Evolutionary conservation across 805 yeast species (phyloP).

Genomic region (Cyberlindnera galapagoensis): DNA sequence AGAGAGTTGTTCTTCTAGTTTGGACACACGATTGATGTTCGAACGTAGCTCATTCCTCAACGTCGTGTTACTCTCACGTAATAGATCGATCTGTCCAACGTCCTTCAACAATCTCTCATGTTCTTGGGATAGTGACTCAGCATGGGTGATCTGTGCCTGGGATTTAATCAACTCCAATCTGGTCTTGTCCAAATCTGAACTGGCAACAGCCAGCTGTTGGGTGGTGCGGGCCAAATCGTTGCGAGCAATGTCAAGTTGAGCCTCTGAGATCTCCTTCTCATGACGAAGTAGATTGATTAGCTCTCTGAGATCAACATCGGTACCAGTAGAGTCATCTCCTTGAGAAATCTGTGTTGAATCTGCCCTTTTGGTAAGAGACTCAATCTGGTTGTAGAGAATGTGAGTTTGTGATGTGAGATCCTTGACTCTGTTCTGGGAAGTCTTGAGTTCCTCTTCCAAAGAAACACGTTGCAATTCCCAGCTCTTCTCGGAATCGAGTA

Average conservation of each 20-base stretch:
- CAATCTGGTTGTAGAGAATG: slow-evolving; percentile 63
- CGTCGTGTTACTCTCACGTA: slow-evolving; percentile 63
- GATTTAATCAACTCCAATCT: slow-evolving; percentile 39
- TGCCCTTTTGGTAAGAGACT: slow-evolving; percentile 26
- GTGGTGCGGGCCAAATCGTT: slow-evolving; percentile 51
- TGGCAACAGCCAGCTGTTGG: slow-evolving; percentile 40
- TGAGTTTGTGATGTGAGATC: slow-evolving; percentile 65
- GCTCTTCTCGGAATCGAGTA: slow-evolving; percentile 33
- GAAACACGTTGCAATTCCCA: slow-evolving; percentile 39
- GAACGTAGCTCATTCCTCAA: slow-evolving; percentile 45
- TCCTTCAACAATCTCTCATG: slow-evolving; percentile 45
- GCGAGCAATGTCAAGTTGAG: slow-evolving; percentile 44
- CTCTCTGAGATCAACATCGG: slow-evolving; percentile 32
- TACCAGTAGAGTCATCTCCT: background rate
- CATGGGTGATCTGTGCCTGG: slow-evolving; percentile 28
- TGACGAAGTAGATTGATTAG: slow-evolving; percentile 59
- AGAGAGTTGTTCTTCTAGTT: slow-evolving; percentile 35
- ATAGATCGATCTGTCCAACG: slow-evolving; percentile 52
- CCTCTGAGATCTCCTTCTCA: slow-evolving; percentile 66
- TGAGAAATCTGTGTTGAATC: slow-evolving; percentile 1
- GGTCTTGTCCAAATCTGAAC: slow-evolving; percentile 45
- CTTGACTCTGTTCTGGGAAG: slow-evolving; percentile 37
- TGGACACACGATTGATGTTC: slow-evolving; percentile 25
- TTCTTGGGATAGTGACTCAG: slow-evolving; percentile 24
- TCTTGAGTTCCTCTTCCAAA: slow-evolving; percentile 42